Evolutionary conservation across 1,284 basidiomycete genomes (phyloP), one percentile per base, ranked within the genome.

Genomic region (Melampsora larici-populina): DNA sequence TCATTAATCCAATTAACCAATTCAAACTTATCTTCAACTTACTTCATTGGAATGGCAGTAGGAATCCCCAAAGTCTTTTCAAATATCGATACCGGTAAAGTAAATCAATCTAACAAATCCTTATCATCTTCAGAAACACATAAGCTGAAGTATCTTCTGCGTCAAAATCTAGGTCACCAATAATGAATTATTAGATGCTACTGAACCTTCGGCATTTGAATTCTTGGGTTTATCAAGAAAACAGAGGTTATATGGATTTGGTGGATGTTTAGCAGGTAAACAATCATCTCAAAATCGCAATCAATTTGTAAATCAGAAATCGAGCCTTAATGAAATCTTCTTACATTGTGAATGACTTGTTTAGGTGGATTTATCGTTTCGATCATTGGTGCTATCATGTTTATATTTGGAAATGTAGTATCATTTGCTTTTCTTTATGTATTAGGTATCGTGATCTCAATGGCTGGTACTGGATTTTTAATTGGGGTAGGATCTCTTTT

Each of bases 391-490:
- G 88, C 89, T 65, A 88, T 94, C 79, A 84, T 96, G 73, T 86
- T 97, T 67, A 89, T 94, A 83, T 81, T 92, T 7, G 91, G 90
- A 0, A 87, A 88, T 70, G 82, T 91, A 58, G 84, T 86, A n/a
- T 86, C 88, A 73, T 97, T 97, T 83, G 92, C 92, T 46, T 84
- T 91, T 17, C 86, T 97, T 60, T 97, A 94, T 86, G 89, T 87
- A 40, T 80, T 96, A 60, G 95, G 94, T 43, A 91, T 92, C 70
- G 84, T 97, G 79, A 84, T 96, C 77, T 90, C 91, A 13, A 88
- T 97, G 70, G 84, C 92, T 78, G 94, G 93, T 33, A 95, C 93
- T 0, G 94, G 93, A 1, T 96, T 95, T 86, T 85, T 96, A 82
- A 89, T 95, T 81, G 92, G 90, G 78, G 71, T 73, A 26, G 7